Base-by-base conservation (phyloP, 2,329 filamentous ascomycete genomes). In the Colletotrichum trifolii region DNA sequence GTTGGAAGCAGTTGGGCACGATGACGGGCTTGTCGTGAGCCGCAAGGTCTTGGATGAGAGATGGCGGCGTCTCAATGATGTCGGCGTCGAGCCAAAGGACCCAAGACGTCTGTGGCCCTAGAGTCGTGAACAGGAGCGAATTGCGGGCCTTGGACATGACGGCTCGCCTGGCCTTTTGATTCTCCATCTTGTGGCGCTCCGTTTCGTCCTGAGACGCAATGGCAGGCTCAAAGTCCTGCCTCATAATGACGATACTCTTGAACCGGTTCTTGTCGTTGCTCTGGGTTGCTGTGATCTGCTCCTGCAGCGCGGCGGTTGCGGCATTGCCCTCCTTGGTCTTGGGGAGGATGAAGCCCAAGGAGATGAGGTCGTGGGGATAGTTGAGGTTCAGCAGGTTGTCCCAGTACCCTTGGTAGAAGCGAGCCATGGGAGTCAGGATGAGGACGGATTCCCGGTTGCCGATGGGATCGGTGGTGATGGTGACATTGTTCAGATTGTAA, bases 401-500 rank as follows among this genome's bases (percentile, higher is more conserved):
- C 95, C 96, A 99, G 82, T 98, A 99, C 71, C 87, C 89, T 72
- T 92, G 90, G 79, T 97, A 98, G 84, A 98, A 99, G 68, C 92
- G 89, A 38, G 93, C 91, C 80, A 99, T 89, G 9, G 96, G 96
- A 1, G 96, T 97, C 66, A 99, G 86, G 74, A 99, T 92, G 60
- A 99, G 89, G 65, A 99, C 85, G 55, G 90, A 91, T 81, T 99
- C 96, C 69, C 88, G 83, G 75, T 97, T 96, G 67, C 84, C 87
- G 54, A 93, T 82, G 2, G 96, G 93, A 69, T 91, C 86, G 55
- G 85, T 77, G 17, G 94, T 91, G 63, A 92, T 92, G 47, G 94
- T 97, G 71, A 98, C 87, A 79, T 95, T 94, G 84, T 98, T 98
- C 79, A 99, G 90, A 77, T 96, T 89, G 83, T 97, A 98, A 77